These are phyloP conservation scores for Neurospora sublineolata DNA, from an alignment of 495 filamentous ascomycete genomes.

Conservation along the genomic window DNA sequence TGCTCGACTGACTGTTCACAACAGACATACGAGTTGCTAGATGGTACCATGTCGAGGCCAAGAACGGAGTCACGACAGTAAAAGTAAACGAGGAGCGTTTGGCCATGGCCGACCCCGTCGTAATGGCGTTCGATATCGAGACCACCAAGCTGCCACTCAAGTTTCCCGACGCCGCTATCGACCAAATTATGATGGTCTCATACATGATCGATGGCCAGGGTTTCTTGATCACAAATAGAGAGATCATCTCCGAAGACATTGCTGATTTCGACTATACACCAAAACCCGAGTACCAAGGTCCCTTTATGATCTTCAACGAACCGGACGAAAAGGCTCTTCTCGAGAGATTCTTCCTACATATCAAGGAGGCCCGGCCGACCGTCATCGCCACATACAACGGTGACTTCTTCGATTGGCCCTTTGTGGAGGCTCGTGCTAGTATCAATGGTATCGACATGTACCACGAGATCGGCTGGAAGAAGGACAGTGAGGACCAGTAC, in stretches of 20 bases:
- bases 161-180: slow-evolving; percentile 90
- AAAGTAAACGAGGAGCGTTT: slow-evolving; percentile 80
- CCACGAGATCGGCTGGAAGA: slow-evolving; percentile 90
- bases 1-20: slow-evolving; percentile 12
- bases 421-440: slow-evolving; percentile 86
- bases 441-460: slow-evolving; percentile 99
- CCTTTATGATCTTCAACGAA: slow-evolving; percentile 97
- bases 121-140: slow-evolving; percentile 97
- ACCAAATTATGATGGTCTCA: slow-evolving; percentile 99
- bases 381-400: slow-evolving; percentile 99
- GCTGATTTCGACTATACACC: slow-evolving; percentile 97
- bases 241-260: slow-evolving; percentile 97
- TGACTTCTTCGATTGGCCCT: slow-evolving; percentile 99
- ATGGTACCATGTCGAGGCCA: slow-evolving; percentile 94
- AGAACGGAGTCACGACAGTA: slow-evolving; percentile 75
- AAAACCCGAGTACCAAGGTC: slow-evolving; percentile 87
- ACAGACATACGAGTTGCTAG: slow-evolving; percentile 88
- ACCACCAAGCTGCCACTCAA: slow-evolving; percentile 94
- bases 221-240: slow-evolving; percentile 94
- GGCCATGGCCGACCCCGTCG: slow-evolving; percentile 80
- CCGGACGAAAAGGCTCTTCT: slow-evolving; percentile 80
- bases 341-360: slow-evolving; percentile 88
- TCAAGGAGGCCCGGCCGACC: slow-evolving; percentile 88
- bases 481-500: slow-evolving; percentile 90
- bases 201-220: slow-evolving; percentile 99